These are phyloP conservation scores for Tetrahymena malaccensis DNA, from an alignment of 73 alveolate species.

Conservation along the genomic window DNA sequence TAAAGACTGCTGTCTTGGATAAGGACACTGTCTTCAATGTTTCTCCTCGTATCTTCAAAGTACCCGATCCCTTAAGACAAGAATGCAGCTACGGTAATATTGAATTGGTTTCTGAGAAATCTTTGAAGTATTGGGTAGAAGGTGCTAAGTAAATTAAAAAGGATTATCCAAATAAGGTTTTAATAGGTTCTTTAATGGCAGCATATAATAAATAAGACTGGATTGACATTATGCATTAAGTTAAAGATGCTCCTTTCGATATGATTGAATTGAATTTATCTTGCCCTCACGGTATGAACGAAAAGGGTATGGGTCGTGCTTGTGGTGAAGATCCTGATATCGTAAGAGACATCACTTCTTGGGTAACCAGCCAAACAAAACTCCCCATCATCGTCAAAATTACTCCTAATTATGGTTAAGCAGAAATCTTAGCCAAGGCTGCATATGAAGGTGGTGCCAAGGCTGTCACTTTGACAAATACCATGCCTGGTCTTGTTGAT, in stretches of 20 bases:
- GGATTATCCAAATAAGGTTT: conserved; percentile 52
- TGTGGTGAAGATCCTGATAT: conserved; percentile 54
- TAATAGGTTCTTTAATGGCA: conserved; percentile 53
- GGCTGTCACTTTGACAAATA: conserved; percentile 52
- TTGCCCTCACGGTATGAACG: conserved; percentile 67
- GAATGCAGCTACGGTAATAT: conserved; percentile 50
- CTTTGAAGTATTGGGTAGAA: conserved; percentile 52
- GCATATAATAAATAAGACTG: conserved; percentile 44
- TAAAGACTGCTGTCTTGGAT: conserved; percentile 46
- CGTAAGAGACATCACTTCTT: conserved; percentile 33
- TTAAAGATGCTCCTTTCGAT: conserved; percentile 47
- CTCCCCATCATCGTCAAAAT: conserved; percentile 38
- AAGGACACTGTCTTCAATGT: conserved; percentile 54
- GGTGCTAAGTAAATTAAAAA: conserved; percentile 55
- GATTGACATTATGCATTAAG: conserved; percentile 37
- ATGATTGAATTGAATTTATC: conserved; percentile 48
- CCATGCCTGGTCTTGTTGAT: conserved; percentile 49
- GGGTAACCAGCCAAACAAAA: conserved; percentile 34
- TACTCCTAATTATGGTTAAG: conserved; percentile 35
- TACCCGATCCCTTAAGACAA: conserved; percentile 40
- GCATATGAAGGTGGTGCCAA: conserved; percentile 50
- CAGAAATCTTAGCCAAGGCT: conserved; percentile 31
- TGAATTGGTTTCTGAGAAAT: conserved; percentile 49
- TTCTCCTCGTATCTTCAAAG: conserved; percentile 54
- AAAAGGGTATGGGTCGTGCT: conserved; percentile 65